Evolutionary conservation across 768 basidiomycete genomes (phyloP), one percentile per base, ranked within the genome.

Genomic region (Phanerodontia chrysosporium): DNA sequence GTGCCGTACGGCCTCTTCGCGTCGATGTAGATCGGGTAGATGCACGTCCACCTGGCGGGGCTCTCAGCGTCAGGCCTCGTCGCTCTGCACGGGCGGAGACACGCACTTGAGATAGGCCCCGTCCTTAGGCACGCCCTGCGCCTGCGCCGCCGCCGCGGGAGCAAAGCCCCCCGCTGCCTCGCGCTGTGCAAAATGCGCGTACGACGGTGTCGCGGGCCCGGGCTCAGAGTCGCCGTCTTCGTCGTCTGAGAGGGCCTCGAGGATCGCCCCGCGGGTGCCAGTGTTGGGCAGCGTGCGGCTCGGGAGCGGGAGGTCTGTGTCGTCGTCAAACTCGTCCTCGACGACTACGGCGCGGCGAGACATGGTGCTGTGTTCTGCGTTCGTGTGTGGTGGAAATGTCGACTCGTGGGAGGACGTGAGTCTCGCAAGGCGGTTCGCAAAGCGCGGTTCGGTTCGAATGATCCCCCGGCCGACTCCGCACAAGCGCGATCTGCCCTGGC

Each of bases 21-120:
- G 73, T 98, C 96, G 58, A 98, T 83, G 73, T 98, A 98, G 68
- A 98, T 90, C 5, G 96, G 96, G 72, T 98, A 99, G 68, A 98
- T 85, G 66, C 91, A 92, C 46, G 92, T 88, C 95, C 95, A 97
- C 66, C 95, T 97, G 55, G 22, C 18, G 59, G 45, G 29, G 56
- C 39, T 5, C 16, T 62, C 58, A 59, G 51, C 30, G 42, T 32
- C 2, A 16, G 2, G 32, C 35, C n/a, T n/a, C n/a, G 14, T 22
- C 22, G 21, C n/a, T 12, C 25, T 32, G 25, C 18, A 25, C 6
- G 13, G 52, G 27, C 35, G 6, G 25, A 64, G 27, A 51, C 27
- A 55, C 62, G 67, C 68, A 92, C 90, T 80, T 83, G 78, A 92
- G 92, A 69, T 91, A 92, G 27, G 90, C 52, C 14, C 52, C 52